Conservation (phyloP, 306 rosid species). For the Begonia loranthoides region DNA sequence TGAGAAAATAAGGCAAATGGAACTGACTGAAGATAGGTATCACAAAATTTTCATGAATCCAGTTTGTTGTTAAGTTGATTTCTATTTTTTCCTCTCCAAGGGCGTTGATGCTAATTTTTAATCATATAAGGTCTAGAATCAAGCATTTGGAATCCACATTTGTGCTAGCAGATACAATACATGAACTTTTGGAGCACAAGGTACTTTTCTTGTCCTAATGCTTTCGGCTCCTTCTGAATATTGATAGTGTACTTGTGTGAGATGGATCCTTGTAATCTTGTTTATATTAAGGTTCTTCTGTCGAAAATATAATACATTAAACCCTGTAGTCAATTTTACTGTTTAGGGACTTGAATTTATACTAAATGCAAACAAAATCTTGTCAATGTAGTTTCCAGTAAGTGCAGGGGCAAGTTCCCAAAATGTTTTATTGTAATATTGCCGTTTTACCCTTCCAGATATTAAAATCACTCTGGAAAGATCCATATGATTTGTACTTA, state of each 20-base stretch:
- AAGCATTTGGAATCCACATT: conserved; percentile 30
- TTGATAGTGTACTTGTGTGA: not conserved
- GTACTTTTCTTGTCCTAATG: conserved; percentile 23
- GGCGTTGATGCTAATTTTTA: conserved; percentile 16
- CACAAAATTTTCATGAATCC: conserved; percentile 12
- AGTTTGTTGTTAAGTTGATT: conserved; percentile 11
- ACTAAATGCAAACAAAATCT: no score
- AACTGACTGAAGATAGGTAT: conserved; percentile 40
- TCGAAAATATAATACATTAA: no score
- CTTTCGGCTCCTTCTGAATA: conserved; percentile 6
- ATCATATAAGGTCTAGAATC: conserved; percentile 25
- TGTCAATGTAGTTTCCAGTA: no score
- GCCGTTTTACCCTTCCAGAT: no score
- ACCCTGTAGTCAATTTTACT: no score
- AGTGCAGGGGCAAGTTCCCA: no score
- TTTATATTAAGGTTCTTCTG: no score
- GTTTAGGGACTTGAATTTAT: no score
- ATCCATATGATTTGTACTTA: no score
- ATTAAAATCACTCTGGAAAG: no score
- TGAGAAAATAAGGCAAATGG: conserved; percentile 46
- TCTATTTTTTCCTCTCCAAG: conserved; percentile 9
- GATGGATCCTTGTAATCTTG: no score
- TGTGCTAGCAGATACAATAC: conserved; percentile 46
- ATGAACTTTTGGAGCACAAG: conserved; percentile 47
- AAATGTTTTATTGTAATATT: no score